Evolutionary conservation across 78 protist species (phyloP).

Genomic region (Goniomonas avonlea): DNA sequence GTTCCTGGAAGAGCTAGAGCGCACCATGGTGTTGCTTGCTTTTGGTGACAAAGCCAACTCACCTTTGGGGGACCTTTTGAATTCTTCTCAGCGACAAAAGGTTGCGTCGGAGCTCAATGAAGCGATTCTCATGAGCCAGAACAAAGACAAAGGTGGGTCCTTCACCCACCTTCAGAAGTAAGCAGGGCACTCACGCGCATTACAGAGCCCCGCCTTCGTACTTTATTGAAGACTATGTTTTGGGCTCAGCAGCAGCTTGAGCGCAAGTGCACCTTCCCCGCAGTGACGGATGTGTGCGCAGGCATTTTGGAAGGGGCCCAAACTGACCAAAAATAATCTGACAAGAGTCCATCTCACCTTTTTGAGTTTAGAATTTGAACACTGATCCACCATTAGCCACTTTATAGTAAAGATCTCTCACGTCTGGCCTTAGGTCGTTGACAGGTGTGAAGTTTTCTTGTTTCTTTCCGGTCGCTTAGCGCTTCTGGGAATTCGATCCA

Average conservation of each 20-base stretch:
- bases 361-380: no score
- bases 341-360: no score
- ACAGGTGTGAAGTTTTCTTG: no score
- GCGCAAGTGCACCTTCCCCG: constrained; percentile 45
- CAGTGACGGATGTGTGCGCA: constrained; percentile 28
- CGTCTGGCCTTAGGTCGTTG: no score
- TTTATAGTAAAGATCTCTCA: no score
- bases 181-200: not conserved
- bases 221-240: constrained; percentile 49
- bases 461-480: no score
- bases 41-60: constrained; percentile 55
- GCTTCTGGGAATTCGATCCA: no score
- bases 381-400: no score
- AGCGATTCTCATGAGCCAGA: constrained; percentile 71
- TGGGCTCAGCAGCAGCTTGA: constrained; percentile 68
- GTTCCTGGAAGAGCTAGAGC: constrained; percentile 73
- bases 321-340: no score
- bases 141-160: constrained; percentile 55
- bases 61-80: constrained; percentile 50
- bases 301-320: no score
- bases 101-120: constrained; percentile 75
- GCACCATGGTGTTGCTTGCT: constrained; percentile 71
- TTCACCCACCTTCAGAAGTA: not conserved
- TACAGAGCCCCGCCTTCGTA: constrained; percentile 67
- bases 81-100: constrained; percentile 64